These are phyloP conservation scores for Eleusine indica DNA, from an alignment of 176 grass and related monocot genomes.

Conservation along the genomic window DNA sequence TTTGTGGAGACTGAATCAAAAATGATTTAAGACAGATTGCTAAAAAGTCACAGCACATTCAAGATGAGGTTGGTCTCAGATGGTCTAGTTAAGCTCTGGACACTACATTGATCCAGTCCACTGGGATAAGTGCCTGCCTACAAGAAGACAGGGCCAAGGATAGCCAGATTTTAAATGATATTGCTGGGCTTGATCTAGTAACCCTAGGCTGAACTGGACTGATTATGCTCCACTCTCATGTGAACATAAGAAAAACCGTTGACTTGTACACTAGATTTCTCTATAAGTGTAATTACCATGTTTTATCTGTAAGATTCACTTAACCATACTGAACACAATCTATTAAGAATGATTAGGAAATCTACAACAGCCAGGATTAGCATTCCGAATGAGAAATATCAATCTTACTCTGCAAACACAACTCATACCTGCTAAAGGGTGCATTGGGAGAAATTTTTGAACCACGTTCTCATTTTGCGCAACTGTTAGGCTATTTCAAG, in stretches of 20 bases:
- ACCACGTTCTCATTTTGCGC: conserved; percentile 93
- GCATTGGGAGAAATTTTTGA: conserved; percentile 66
- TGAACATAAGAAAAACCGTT: not conserved
- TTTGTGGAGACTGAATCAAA: not conserved
- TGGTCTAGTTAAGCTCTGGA: not conserved
- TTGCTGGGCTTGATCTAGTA: not conserved
- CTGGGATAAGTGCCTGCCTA: not conserved
- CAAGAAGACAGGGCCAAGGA: not conserved
- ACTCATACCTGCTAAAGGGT: conserved; percentile 75
- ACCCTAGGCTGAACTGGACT: not conserved
- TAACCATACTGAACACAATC: not conserved
- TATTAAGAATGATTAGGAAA: not conserved
- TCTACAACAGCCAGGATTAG: not conserved
- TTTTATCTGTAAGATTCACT: conserved; percentile 2
- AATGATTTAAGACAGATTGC: not conserved
- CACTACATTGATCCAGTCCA: not conserved
- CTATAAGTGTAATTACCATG: not conserved
- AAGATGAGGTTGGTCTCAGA: not conserved
- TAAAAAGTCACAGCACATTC: not conserved
- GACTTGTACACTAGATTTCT: not conserved
- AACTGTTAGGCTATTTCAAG: conserved; percentile 75
- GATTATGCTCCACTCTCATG: conserved; percentile 3
- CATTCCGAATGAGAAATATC: not conserved
- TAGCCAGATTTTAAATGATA: not conserved
- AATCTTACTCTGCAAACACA: not conserved